Base-by-base conservation (phyloP, 805 yeast genomes). In the Clavispora carvajalis region DNA sequence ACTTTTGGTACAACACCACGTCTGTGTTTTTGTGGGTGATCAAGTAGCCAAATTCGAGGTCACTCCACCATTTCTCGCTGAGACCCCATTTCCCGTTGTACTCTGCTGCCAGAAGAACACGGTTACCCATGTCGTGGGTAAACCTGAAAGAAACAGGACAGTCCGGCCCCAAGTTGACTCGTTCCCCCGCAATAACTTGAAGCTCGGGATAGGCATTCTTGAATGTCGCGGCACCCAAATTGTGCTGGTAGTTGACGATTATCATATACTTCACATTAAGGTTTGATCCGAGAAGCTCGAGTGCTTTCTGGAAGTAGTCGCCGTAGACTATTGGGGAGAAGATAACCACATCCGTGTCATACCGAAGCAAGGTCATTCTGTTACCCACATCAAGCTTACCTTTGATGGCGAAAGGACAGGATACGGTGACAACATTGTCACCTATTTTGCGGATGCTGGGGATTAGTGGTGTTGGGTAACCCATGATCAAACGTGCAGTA, bases 261-360 rank as follows among this genome's bases (percentile, higher is more conserved):
- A 52, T 33, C 29, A 52, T 19, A 23, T 50, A 36, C 10, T 46
- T 31, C 6, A 52, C 43, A 11, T 42, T 38, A 34, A 36, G 33
- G 16, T 38, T 21, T 12, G 30, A 37, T 2, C 46, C 38, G 15
- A 51, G 38, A n/a, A 44, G 17, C 12, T 38, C 33, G n/a, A 52
- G 43, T 7, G 46, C 46, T 22, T 42, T 39, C 15, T 38, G 21
- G 24, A 46, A 41, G 33, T 44, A 47, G 11, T 39, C 41, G 3
- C 51, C 48, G 28, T 37, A 51, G 4, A 46, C 48, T 24, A 52
- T 37, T 2, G 52, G 42, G 2, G 51, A 44, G 46, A 45, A 51
- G 18, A 50, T 46, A 16, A 40, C 31, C 31, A 33, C 38, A 15
- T 36, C 22, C 4, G 24, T 29, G 13, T 26, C 31, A 26, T 34